These are phyloP conservation scores for Microdochium nivale DNA, from an alignment of 2,329 filamentous ascomycete species.

Conservation along the genomic window DNA sequence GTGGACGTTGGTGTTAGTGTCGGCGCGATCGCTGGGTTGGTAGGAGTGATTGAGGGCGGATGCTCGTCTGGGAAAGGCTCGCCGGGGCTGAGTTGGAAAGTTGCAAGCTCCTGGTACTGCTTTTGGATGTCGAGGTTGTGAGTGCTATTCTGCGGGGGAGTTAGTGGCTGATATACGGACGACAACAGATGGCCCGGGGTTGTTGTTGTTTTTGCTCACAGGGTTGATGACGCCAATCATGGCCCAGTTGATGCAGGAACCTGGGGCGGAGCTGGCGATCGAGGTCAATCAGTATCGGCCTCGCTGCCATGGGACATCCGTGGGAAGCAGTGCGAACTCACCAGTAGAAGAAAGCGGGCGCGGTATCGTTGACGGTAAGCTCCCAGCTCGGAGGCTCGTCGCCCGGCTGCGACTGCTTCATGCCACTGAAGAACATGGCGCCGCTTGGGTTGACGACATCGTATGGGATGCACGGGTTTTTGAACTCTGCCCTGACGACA, in stretches of 20 bases:
- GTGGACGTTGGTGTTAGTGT: slow-evolving; percentile 4
- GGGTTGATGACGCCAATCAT: slow-evolving; percentile 76
- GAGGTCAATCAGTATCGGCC: background rate
- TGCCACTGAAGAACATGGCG: slow-evolving; percentile 44
- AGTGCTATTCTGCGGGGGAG: slow-evolving; percentile 28
- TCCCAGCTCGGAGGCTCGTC: slow-evolving; percentile 26
- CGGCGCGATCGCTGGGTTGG: slow-evolving; percentile 9
- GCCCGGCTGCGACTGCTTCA: slow-evolving; percentile 1
- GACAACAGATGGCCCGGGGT: background rate
- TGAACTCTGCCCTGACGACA: slow-evolving; percentile 51
- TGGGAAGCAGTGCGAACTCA: background rate
- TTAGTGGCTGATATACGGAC: slow-evolving; percentile 5
- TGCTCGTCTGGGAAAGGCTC: slow-evolving; percentile 42
- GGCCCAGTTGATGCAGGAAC: slow-evolving; percentile 52
- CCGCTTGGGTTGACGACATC: slow-evolving; percentile 39
- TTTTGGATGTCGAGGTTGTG: slow-evolving; percentile 39
- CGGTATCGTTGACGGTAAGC: slow-evolving; percentile 10
- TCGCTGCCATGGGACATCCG: no score
- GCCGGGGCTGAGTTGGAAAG: slow-evolving; percentile 46
- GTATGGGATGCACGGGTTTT: slow-evolving; percentile 55
- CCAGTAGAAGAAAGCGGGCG: slow-evolving; percentile 64
- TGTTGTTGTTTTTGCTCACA: slow-evolving; percentile 24
- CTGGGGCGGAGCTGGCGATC: slow-evolving; percentile 39
- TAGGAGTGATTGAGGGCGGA: slow-evolving; percentile 8
- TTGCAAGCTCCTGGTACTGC: slow-evolving; percentile 34